These are phyloP conservation scores for Ciborinia camelliae DNA, from an alignment of 2,329 filamentous ascomycete genomes.

Conservation along the genomic window DNA sequence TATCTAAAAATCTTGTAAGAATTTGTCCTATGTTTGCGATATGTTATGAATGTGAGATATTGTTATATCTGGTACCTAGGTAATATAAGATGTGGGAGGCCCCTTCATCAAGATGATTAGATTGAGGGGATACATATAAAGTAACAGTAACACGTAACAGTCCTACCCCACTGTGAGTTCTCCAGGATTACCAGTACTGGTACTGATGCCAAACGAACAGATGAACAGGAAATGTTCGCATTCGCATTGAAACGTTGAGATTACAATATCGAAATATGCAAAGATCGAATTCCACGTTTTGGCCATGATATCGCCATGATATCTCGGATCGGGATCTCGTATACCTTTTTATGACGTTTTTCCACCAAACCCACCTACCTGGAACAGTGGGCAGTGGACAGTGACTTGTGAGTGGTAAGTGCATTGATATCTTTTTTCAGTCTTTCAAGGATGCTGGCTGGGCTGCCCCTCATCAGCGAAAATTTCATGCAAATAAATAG, in stretches of 20 bases:
- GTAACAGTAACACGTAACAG: too few relatives aligned
- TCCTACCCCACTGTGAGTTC: background rate
- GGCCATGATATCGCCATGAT: background rate
- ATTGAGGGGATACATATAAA: background rate
- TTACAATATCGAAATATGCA: background rate
- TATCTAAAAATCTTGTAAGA: background rate
- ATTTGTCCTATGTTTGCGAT: background rate
- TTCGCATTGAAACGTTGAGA: background rate
- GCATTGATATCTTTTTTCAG: slow-evolving; percentile 7
- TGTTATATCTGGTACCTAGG: too few relatives aligned
- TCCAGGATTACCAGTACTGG: background rate
- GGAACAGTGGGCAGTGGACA: too few relatives aligned
- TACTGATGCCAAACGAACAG: background rate
- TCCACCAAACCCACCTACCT: background rate
- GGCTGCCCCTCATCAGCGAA: slow-evolving; percentile 19
- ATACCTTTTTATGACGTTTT: background rate
- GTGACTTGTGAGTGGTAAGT: too few relatives aligned
- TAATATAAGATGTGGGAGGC: too few relatives aligned
- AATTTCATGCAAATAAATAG: slow-evolving; percentile 1
- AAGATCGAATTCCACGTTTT: too few relatives aligned
- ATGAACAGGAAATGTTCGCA: background rate
- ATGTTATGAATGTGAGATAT: background rate
- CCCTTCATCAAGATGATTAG: background rate
- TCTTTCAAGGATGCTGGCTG: slow-evolving; percentile 19
- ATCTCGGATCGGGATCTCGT: background rate